Conservation (phyloP, 495 filamentous ascomycete species). For the Mytilinidion resinicola region DNA sequence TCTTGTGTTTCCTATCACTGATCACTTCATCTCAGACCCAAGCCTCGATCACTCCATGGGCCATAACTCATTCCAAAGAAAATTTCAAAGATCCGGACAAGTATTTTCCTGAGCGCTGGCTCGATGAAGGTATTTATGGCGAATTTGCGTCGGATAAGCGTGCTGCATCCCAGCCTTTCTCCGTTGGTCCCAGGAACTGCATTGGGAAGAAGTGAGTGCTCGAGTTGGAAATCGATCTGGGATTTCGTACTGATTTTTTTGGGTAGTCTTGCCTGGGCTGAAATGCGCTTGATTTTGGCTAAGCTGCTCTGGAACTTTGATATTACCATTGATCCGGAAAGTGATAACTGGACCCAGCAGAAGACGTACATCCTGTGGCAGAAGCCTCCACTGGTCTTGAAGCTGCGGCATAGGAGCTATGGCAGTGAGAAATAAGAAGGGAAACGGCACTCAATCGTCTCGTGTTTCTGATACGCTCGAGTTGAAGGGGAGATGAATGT, state of each 20-base stretch:
- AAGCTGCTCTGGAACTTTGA: constrained; percentile 27
- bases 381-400: not conserved
- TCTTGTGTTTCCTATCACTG: not conserved
- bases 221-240: not conserved
- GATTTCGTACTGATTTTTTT: not conserved
- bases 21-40: not conserved
- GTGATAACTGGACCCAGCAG: constrained; percentile 3
- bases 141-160: not conserved
- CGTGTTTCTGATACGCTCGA: too few species aligned
- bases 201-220: constrained; percentile 4
- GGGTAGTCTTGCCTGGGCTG: constrained; percentile 23
- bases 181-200: constrained; percentile 2
- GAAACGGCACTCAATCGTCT: too few species aligned
- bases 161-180: constrained; percentile 1
- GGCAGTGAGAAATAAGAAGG: too few species aligned
- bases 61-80: not conserved
- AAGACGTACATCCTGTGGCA: not conserved
- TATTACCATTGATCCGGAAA: not conserved
- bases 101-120: constrained; percentile 11
- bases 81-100: constrained; percentile 7
- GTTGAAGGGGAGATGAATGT: too few species aligned
- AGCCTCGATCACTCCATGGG: not conserved
- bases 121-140: not conserved
- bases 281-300: constrained; percentile 29
- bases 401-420: not conserved